Evolutionary conservation across 148 eudicot species (phyloP), one percentile per base, ranked within the genome.

Genomic region (Suaeda aralocaspica): DNA sequence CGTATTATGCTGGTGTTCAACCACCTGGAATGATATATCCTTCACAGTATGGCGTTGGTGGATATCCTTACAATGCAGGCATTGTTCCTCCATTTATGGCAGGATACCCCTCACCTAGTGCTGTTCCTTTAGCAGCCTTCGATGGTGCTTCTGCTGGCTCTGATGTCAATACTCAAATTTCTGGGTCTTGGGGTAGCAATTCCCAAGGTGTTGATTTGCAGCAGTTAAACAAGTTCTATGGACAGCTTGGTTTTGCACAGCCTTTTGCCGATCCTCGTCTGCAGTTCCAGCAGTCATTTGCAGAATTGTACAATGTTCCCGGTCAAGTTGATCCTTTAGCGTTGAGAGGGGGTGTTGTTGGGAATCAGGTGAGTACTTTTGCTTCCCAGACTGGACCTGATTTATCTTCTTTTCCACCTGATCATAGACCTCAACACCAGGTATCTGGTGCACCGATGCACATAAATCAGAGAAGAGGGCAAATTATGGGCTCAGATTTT

Each of bases 21-120:
- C 74, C 85, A 57, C 78, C 92, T 19, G 86, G 88, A 67, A 29
- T 78, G 6, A 57, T 85, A 62, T 87, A 84, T 72, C 55, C 88
- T 66, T 84, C 92, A 51, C 96, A 84, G 44, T 92, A 84, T 59
- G 72, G 81, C 68, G 30, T 84, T 24, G 83, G 91, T 52, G 93
- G 89, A 75, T 89, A 89, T 72, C 78, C 83, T 63, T 67, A 84
- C 67, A 77, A 74, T 46, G 68, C 92, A 19, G 55, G 84, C 67
- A 62, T 56, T 72, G 61, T 81, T 72, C 87, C 93, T 41, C 91
- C 88, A 26, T 84, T 69, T 80, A 56, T 89, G 58, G 74, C 91
- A 57, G 96, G 91, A 72, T 89, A 86, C 69, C 82, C 86, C 13
- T 80, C 89, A 67, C 82, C 77, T 65, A 66, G 71, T 41, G 75